Base-by-base conservation (phyloP, 2,329 filamentous ascomycete genomes). In the Cladosporium sp. region DNA sequence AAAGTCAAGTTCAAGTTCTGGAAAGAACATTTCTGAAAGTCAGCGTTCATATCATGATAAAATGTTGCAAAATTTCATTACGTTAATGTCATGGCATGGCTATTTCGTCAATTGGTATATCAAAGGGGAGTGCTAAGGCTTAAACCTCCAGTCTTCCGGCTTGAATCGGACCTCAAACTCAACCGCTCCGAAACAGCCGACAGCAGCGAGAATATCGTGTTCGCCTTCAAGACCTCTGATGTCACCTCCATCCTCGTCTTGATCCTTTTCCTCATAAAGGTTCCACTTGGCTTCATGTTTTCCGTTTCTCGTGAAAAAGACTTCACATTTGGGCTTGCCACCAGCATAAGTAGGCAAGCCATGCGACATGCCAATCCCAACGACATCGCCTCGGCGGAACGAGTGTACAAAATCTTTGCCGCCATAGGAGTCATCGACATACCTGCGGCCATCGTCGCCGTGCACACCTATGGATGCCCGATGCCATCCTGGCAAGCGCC, bases 1-100 rank as follows among this genome's bases (percentile, higher is more conserved):
- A 89, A 96, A 66, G 91, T 99, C 59, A 85, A 87, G 69, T 99
- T 97, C 79, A 89, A 90, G 68, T 99, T 99, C 81, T 99, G 94
- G 94, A 99, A 99, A 80, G 94, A 99, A 76, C 93, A 99, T 72
- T 81, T 80, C 64, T 81, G 42, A 56, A 5, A 11, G 17, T 9
- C 28, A 34, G n/a, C 25, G 8, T 30, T 30, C 11, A 47, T 8
- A 11, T 11, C 30, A 11, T 12, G 11, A 2, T 5, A 11, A 34
- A 12, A 34, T 34, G 2, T 40, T 14, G 38, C 17, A 17, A 17
- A n/a, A 14, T 40, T 25, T 6, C 17, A n/a, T 40, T 14, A 14
- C 14, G 15, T 40, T 40, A 3, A 17, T 40, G 38, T 34, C 30
- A 34, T 40, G 17, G 6, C 5, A n/a, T 5, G 3, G 38, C 14